Evolutionary conservation across 306 rosid genomes (phyloP).

Genomic region (Acacia crassicarpa): DNA sequence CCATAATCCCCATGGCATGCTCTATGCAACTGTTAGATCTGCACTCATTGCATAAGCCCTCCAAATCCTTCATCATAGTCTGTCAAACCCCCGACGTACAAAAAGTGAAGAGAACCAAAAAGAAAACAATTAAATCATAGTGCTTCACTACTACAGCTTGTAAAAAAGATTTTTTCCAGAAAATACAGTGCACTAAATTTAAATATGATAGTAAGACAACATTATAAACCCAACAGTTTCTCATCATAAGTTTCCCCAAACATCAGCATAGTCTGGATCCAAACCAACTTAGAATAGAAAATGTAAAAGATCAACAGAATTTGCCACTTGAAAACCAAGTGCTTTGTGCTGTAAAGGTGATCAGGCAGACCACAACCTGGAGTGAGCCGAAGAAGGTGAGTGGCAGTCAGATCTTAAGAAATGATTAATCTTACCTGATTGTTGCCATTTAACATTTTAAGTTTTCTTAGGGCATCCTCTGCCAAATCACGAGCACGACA

Average conservation of each 20-base stretch:
- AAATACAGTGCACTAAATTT: background rate
- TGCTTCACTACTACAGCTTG: background rate
- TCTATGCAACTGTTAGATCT: constrained; percentile 56
- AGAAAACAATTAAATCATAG: background rate
- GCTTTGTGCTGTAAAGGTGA: background rate
- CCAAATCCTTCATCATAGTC: constrained; percentile 49
- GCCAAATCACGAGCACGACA: constrained; percentile 63
- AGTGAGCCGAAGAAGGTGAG: constrained; percentile 9
- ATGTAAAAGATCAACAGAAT: background rate
- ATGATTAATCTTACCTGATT: constrained; percentile 36
- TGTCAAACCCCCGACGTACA: constrained; percentile 28
- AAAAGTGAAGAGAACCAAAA: background rate
- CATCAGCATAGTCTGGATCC: constrained; percentile 13
- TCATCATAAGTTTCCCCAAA: constrained; percentile 5
- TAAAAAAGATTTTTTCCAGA: background rate
- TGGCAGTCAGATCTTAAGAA: constrained; percentile 2
- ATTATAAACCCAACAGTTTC: background rate
- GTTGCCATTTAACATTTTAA: constrained; percentile 35
- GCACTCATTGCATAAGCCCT: constrained; percentile 46
- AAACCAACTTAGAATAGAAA: background rate
- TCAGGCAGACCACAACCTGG: background rate
- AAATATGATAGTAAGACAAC: constrained; percentile 11
- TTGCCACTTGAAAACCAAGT: background rate
- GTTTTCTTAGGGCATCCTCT: constrained; percentile 43
- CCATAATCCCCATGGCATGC: constrained; percentile 55